Base-by-base conservation (phyloP, 192 early-diverging fungal species). In the Geranomyces variabilis region DNA sequence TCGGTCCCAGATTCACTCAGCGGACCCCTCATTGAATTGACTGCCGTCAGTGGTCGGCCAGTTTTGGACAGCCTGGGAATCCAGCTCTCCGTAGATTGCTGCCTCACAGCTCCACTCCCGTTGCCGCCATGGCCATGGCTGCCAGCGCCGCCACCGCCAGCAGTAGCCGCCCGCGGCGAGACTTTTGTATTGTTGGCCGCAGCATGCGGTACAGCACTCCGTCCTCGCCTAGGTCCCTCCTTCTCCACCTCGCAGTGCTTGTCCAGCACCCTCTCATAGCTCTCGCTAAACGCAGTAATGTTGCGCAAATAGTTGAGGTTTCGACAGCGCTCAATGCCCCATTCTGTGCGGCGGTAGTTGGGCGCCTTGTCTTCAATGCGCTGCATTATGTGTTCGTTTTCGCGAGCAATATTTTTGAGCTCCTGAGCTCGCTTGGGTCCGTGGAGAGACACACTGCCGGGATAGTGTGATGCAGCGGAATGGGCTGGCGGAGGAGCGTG, bases 291-390 rank as follows among this genome's bases (percentile, higher is more conserved):
- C 43, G 73, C 51, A 5, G 82, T 66, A 31, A 86, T 86, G 69
- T 81, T 86, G 28, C 67, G 64, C 17, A 86, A 60, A 65, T 86
- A 81, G 24, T 64, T 76, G n/a, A 86, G 48, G 55, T 83, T 84
- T 49, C 70, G 48, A 31, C 80, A 66, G n/a, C 84, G 69, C 21
- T 78, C 75, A 21, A 51, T 28, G 7, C 75, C 59, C 77, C 78
- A 86, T 24, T 81, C 65, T 28, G 55, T 29, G 15, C 80, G 75
- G 44, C 75, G 68, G 63, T 86, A 86, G 63, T 79, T 62, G 5
- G 84, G 80, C 0, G 77, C 58, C 64, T 81, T 80, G 44, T 77
- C 76, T 71, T 86, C 81, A 53, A 86, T 73, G 8, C 84, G 66
- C 45, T 80, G 77, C 65, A 81, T 73, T 36, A 84, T 78, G 13